Evolutionary conservation across 2,329 filamentous ascomycete species (phyloP), one percentile per base, ranked within the genome.

Genomic region (Paracoccidioides brasiliensis): DNA sequence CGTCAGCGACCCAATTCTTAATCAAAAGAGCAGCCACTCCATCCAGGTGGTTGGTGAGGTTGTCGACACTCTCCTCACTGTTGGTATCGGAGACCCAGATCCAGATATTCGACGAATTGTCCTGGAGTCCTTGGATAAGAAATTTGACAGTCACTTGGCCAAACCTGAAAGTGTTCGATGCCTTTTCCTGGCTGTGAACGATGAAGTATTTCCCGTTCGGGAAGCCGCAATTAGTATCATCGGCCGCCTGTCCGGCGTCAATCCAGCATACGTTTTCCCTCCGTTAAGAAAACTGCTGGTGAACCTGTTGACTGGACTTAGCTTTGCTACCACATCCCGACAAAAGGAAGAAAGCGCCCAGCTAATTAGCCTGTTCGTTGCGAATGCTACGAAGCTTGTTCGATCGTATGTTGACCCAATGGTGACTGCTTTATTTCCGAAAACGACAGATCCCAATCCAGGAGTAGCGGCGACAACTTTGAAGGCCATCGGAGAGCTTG

Each of bases 271-370:
- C 70, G 90, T 98, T 62, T 95, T 98, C 64, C 93, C 94, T 1
- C 94, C 93, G 0, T 72, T 98, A 42, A 86, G 93, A 59, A 98
- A 98, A 71, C 86, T 94, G 5, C 81, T 98, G 32, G 90, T 98
- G 57, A 94, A 98, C 70, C 84, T 98, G 70, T 79, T 98, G 58
- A 98, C 93, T 0, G 91, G 96, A 65, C 85, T 98, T 28, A 90
- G 95, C 64, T 97, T 96, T 65, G 94, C 93, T 5, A 95, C 95
- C 67, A 93, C 91, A 53, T 81, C 91, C 6, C 83, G 89, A 49
- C 95, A 91, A 71, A 97, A 97, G 70, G 91, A 97, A 71, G 93
- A 98, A 69, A 96, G 90, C 64, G 90, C 93, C 8, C 90, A 90
- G 66, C 77, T 98, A 3, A 85, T 98, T 59, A 95, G 90, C 63